Evolutionary conservation across 768 basidiomycete genomes (phyloP), one percentile per base, ranked within the genome.

Genomic region (Tephrocybe sp.): DNA sequence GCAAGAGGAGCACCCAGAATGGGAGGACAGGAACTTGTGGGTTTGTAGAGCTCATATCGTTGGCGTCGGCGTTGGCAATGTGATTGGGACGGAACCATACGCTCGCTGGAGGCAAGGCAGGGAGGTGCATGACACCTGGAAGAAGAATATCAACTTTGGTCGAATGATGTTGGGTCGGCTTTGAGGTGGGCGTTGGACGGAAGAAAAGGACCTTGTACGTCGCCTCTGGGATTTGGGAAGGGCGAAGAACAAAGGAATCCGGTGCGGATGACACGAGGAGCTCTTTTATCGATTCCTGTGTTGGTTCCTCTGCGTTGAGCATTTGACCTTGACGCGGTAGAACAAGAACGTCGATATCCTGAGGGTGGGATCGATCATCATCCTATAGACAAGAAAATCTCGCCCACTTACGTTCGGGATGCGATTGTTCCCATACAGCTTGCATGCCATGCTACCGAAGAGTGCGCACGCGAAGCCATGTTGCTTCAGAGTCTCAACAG

Each of bases 361-460:
- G 21, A 27, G 27, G 27, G 27, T 5, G 27, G 5, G n/a, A 30
- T 29, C 13, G 1, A 43, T 13, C 15, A 25, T 7, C 18, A 29
- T 18, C 29, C 7, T 4, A 16, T 44, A 4, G 1, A 5, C 11
- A 24, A 29, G 6, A 9, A 0, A 2, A 13, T 2, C 7, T n/a
- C 3, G 24, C 15, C 24, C 3, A 16, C 3, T 46, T 54, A 55
- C 57, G 21, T 55, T 52, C 13, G 57, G 57, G 23, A 49, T 39
- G 2, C 57, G 50, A 3, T 38, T 30, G 22, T 57, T 57, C 4
- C 57, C 57, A 18, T 55, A 57, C 15, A 57, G 16, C 29, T 48
- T 55, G 24, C 54, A 55, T 8, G 54, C 57, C 57, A 57, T 57
- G 36, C 57, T 55, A 10, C 57, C 57, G n/a, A 57, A 54, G 6